phyloP scores from a whole-genome alignment of 169 alveolate species.

The Babesia divergens region DNA sequence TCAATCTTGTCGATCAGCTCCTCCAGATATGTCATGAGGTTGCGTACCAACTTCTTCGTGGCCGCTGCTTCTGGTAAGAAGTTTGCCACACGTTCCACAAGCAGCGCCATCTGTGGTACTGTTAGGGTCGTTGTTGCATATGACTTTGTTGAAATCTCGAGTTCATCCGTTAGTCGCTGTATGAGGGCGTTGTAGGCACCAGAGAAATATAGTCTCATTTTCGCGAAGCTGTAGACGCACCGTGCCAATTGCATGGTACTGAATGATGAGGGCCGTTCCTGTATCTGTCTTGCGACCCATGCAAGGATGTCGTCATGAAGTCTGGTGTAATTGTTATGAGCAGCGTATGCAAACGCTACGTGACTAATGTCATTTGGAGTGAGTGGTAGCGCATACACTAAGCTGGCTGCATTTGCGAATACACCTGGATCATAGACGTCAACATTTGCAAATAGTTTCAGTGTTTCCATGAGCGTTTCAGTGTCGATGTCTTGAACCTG shows the following conservation, averaged over 20 bases:
- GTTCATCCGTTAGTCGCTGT: slow-evolving; percentile 29
- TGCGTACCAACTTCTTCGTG: slow-evolving; percentile 42
- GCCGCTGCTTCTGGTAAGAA: slow-evolving; percentile 29
- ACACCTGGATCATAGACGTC: slow-evolving; percentile 39
- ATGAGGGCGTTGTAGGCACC: slow-evolving; percentile 14
- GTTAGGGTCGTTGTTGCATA: slow-evolving; percentile 18
- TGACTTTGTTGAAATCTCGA: slow-evolving; percentile 4
- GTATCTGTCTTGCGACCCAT: slow-evolving; percentile 12
- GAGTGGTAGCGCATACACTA: not conserved
- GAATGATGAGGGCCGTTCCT: not conserved
- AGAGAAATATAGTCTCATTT: slow-evolving; percentile 39
- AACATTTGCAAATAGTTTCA: slow-evolving; percentile 36
- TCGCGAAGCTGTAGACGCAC: slow-evolving; percentile 25
- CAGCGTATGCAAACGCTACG: slow-evolving; percentile 51
- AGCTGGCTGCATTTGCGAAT: slow-evolving; percentile 2
- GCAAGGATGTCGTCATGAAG: slow-evolving; percentile 49
- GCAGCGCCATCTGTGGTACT: slow-evolving; percentile 52
- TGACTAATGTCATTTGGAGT: slow-evolving; percentile 21
- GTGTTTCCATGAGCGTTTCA: slow-evolving; percentile 9
- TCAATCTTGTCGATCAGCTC: slow-evolving; percentile 67
- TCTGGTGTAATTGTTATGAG: slow-evolving; percentile 27
- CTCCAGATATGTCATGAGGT: slow-evolving; percentile 59
- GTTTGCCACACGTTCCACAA: slow-evolving; percentile 52
- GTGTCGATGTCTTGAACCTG: not conserved
- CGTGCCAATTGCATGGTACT: slow-evolving; percentile 19